These are phyloP conservation scores for Colletotrichum melonis DNA, from an alignment of 2,329 filamentous ascomycete genomes.

Conservation along the genomic window DNA sequence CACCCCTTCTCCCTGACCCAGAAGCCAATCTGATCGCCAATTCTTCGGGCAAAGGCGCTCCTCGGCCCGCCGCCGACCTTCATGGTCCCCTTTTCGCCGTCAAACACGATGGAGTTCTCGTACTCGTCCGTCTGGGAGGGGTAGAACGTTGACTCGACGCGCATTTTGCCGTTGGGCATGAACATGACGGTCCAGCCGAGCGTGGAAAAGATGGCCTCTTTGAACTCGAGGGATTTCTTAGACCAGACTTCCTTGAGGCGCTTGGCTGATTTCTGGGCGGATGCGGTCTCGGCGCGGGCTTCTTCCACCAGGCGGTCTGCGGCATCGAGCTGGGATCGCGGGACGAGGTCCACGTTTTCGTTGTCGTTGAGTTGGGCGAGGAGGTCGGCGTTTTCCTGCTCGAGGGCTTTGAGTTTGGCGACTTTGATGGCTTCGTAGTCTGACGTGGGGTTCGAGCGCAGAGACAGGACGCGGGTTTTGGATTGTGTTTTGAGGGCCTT, in stretches of 20 bases:
- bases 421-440: constrained; percentile 87
- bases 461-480: constrained; percentile 83
- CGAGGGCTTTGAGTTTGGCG: constrained; percentile 79
- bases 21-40: constrained; percentile 88
- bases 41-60: constrained; percentile 86
- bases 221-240: constrained; percentile 92
- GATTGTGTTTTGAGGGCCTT: constrained; percentile 72
- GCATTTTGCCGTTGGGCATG: constrained; percentile 95
- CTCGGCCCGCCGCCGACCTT: constrained; percentile 93
- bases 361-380: constrained; percentile 74
- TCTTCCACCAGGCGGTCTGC: constrained; percentile 81
- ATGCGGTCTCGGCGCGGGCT: constrained; percentile 74
- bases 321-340: constrained; percentile 79
- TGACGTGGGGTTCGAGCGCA: constrained; percentile 92
- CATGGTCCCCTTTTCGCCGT: constrained; percentile 96
- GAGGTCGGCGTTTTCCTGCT: constrained; percentile 86
- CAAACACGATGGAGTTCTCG: constrained; percentile 83
- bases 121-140: constrained; percentile 76
- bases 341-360: constrained; percentile 71
- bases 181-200: constrained; percentile 96
- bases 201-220: constrained; percentile 91
- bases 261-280: constrained; percentile 83
- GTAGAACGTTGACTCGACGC: constrained; percentile 87
- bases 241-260: constrained; percentile 94
- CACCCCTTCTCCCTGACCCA: constrained; percentile 96